Evolutionary conservation across 2,329 filamentous ascomycete species (phyloP).

Genomic region (Orbilia oligospora): DNA sequence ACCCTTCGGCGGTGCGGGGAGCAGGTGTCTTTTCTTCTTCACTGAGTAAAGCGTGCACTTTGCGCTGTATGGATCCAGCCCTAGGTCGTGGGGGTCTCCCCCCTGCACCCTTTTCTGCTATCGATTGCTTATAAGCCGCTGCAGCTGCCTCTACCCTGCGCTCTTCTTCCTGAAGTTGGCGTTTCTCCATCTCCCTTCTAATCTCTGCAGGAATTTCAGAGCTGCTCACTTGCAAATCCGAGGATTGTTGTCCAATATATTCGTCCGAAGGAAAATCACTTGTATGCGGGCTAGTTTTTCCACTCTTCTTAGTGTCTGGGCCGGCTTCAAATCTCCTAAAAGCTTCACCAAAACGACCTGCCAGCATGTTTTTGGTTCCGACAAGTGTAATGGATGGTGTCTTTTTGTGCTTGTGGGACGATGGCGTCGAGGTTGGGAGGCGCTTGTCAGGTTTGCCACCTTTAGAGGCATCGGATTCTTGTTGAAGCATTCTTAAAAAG

Average conservation of each 20-base stretch:
- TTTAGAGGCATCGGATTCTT: constrained; percentile 72
- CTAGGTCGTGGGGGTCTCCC: constrained; percentile 67
- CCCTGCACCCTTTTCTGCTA: constrained; percentile 68
- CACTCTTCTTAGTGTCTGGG: constrained; percentile 64
- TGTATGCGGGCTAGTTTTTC: constrained; percentile 65
- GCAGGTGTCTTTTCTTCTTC: constrained; percentile 77
- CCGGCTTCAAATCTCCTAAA: constrained; percentile 87
- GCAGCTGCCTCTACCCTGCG: constrained; percentile 88
- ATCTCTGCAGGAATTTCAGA: constrained; percentile 84
- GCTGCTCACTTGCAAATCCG: constrained; percentile 72
- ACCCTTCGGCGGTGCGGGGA: constrained; percentile 85
- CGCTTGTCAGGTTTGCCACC: constrained; percentile 67
- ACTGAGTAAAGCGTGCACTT: constrained; percentile 86
- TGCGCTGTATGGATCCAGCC: constrained; percentile 83
- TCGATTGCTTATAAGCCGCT: constrained; percentile 84
- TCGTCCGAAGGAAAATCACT: constrained; percentile 71
- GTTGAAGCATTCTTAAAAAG: constrained; percentile 82
- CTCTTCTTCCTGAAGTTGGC: constrained; percentile 87
- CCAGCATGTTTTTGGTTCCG: constrained; percentile 81
- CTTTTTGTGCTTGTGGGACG: constrained; percentile 76
- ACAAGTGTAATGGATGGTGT: constrained; percentile 67
- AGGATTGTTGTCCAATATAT: constrained; percentile 68
- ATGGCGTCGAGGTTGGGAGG: constrained; percentile 81
- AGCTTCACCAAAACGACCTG: constrained; percentile 90
- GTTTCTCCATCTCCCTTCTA: constrained; percentile 87